Percentiles rank a stretch among this genome's conserved stretches.
phyloP scores from a whole-genome alignment of 495 filamentous ascomycete species.

The Aspergillus indologenus region DNA sequence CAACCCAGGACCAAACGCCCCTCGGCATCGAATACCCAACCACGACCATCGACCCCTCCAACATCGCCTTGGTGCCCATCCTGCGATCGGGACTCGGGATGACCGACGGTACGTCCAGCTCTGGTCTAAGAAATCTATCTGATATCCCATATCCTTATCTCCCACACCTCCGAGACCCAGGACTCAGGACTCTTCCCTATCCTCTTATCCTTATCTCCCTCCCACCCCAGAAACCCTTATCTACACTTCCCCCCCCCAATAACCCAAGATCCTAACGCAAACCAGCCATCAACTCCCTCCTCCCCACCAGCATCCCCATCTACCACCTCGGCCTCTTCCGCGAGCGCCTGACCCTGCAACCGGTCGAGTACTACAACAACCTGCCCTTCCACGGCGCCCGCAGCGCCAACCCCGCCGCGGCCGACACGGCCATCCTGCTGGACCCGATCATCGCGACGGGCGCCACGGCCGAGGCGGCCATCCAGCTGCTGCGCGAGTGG shows the following conservation, averaged over 20 bases:
- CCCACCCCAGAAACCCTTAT: neutral
- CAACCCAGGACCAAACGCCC: conserved; percentile 63
- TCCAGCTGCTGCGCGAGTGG: conserved; percentile 87
- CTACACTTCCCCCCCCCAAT: neutral
- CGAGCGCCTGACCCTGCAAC: conserved; percentile 76
- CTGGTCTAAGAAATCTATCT: neutral
- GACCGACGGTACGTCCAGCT: conserved; percentile 61
- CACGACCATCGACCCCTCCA: conserved; percentile 53
- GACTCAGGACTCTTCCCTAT: no score
- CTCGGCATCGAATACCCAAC: conserved; percentile 69
- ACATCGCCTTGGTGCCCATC: conserved; percentile 84
- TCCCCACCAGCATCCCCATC: conserved; percentile 76
- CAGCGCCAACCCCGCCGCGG: conserved; percentile 38
- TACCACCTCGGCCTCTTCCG: conserved; percentile 94
- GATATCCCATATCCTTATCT: no score
- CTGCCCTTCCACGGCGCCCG: conserved; percentile 66
- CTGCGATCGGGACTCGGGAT: conserved; percentile 86
- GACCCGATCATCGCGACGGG: conserved; percentile 95
- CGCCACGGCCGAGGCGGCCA: conserved; percentile 83
- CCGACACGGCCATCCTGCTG: conserved; percentile 72
- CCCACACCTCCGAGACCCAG: no score
- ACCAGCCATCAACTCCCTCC: conserved; percentile 78
- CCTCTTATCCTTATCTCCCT: no score
- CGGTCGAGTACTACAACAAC: conserved; percentile 98
- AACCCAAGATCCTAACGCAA: no score